Evolutionary conservation across 768 basidiomycete genomes (phyloP), one percentile per base, ranked within the genome.

Genomic region (Mycena pura): DNA sequence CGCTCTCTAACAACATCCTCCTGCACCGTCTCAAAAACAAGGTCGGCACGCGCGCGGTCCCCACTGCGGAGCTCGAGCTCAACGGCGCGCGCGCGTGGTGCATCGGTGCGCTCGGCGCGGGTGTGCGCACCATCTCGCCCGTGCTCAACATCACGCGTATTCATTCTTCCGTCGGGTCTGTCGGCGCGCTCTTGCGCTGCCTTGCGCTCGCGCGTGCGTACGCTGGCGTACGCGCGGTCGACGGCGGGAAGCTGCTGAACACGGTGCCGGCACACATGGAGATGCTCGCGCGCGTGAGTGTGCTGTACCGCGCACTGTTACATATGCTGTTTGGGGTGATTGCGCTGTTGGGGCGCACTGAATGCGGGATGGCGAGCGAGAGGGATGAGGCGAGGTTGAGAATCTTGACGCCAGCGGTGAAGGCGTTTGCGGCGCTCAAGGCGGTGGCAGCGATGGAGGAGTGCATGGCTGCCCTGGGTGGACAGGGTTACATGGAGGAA

Each of bases 401-500:
- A 57, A 76, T 92, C 66, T 68, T 92, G 51, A 92, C 89, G 0
- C 88, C 90, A 10, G 82, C 86, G 3, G 78, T 82, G 27, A 93
- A 93, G 71, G 88, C 86, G 0, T 93, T 89, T 69, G 80, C 82
- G 10, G 84, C 90, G 10, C 85, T 89, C 64, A 86, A 86, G 62
- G 85, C 86, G 0, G 81, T 80, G 51, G 69, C 79, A 0, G 88
- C 84, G 3, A 86, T 92, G 78, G 88, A 90, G 60, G 88, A 91
- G 65, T 83, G 88, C 31, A 92, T 93, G 90, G 77, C 85, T 29
- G 78, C 85, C 6, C 74, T 92, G 2, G 91, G 92, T 22, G 91
- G 91, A 2, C 86, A 88, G 46, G 92, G 92, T 0, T 93, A 92
- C 68, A 93, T 93, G 90, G 88, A 90, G 65, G 92, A 93, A 72